A percentile compares a stretch with the other conserved stretches of the same genome.
These are phyloP conservation scores for Daldinia childiae DNA, from an alignment of 495 filamentous ascomycete species.

Conservation along the genomic window DNA sequence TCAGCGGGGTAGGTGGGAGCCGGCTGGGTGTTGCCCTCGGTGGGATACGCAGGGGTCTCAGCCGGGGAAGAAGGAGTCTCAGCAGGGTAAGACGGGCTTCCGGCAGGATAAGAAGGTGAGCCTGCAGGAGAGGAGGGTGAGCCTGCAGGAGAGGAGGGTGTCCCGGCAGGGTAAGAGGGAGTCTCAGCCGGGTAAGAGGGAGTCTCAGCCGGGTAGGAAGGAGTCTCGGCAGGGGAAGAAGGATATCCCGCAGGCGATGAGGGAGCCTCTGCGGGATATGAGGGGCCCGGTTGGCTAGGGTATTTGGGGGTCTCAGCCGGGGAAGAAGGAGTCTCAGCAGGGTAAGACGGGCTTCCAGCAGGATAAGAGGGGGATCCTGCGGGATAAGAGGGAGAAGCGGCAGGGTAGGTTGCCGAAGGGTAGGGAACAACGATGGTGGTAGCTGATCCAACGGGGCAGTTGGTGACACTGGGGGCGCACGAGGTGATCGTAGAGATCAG, in stretches of 20 bases:
- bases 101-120: background rate
- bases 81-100: background rate
- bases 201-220: conserved; percentile 5
- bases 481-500: conserved; percentile 56
- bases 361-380: background rate
- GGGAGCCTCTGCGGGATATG: conserved; percentile 27
- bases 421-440: conserved; percentile 31
- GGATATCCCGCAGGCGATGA: background rate
- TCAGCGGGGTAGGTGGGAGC: conserved; percentile 26
- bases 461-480: conserved; percentile 60
- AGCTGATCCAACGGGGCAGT: conserved; percentile 57
- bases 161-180: background rate
- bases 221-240: conserved; percentile 17
- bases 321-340: background rate
- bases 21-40: conserved; percentile 13
- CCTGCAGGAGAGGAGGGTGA: background rate
- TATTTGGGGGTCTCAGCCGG: conserved; percentile 10
- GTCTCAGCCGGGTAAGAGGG: background rate
- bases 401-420: conserved; percentile 20
- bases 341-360: background rate
- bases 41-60: conserved; percentile 21
- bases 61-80: background rate
- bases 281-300: conserved; percentile 21
- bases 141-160: background rate
- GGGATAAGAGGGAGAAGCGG: background rate